Conservation (phyloP, 2,329 filamentous ascomycete genomes). For the Aureobasidium sp. region DNA sequence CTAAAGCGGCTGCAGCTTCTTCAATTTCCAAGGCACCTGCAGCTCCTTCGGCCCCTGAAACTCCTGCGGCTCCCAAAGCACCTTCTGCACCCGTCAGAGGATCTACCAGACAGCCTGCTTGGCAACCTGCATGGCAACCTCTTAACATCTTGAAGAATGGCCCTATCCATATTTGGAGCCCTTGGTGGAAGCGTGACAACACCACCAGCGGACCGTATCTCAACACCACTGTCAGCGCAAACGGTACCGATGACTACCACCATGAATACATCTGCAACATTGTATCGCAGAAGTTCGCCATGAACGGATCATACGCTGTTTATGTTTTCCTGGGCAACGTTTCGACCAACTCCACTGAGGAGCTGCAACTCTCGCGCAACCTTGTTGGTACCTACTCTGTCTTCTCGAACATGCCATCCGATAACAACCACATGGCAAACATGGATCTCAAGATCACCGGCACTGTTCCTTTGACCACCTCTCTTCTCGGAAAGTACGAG, state of each 20-base stretch:
- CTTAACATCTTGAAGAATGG: background rate
- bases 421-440: slow-evolving; percentile 16
- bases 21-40: background rate
- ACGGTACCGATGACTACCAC: slow-evolving; percentile 2
- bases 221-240: background rate
- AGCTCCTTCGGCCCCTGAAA: background rate
- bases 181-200: slow-evolving; percentile 10
- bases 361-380: slow-evolving; percentile 30
- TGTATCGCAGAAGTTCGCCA: slow-evolving; percentile 49
- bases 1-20: background rate
- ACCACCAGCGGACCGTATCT: background rate
- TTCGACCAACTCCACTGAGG: slow-evolving; percentile 33
- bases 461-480: slow-evolving; percentile 36
- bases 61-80: background rate
- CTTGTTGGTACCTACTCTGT: slow-evolving; percentile 53
- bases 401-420: slow-evolving; percentile 26
- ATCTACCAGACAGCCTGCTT: background rate
- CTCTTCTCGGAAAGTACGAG: slow-evolving; percentile 28
- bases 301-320: slow-evolving; percentile 54
- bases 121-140: background rate
- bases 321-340: slow-evolving; percentile 58
- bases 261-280: slow-evolving; percentile 63
- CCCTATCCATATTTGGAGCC: background rate
- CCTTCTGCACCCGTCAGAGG: background rate
- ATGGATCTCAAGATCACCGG: slow-evolving; percentile 28